Percentiles rank a stretch among this genome's conserved stretches.
phyloP scores from a whole-genome alignment of 495 filamentous ascomycete genomes.

The Podospora australis region DNA sequence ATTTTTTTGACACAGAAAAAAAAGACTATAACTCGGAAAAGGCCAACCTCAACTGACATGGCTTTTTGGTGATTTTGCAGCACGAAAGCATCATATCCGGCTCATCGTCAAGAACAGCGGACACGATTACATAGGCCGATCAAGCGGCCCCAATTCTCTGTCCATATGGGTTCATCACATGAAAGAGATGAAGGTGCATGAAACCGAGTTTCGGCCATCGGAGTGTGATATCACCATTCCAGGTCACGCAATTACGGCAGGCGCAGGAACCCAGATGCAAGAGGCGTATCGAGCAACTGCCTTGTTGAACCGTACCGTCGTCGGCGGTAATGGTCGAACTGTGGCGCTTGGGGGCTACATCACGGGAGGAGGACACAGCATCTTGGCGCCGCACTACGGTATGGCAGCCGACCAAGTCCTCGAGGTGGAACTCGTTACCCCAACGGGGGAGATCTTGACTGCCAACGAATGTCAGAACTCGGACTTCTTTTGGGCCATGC shows the following conservation, averaged over 20 bases:
- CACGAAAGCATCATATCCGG: conserved; percentile 48
- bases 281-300: conserved; percentile 26
- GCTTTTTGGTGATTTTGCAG: too few relatives aligned
- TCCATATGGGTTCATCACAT: conserved; percentile 48
- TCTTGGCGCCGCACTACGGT: conserved; percentile 49
- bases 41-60: too few relatives aligned
- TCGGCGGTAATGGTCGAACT: conserved; percentile 28
- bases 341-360: conserved; percentile 45
- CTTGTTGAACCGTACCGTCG: conserved; percentile 28
- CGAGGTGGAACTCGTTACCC: conserved; percentile 56
- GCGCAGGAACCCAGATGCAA: conserved; percentile 33
- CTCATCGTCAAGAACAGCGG: conserved; percentile 60
- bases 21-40: too few relatives aligned
- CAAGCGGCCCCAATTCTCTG: conserved; percentile 39
- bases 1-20: too few relatives aligned
- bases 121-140: conserved; percentile 54
- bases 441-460: conserved; percentile 44
- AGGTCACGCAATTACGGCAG: conserved; percentile 31
- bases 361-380: conserved; percentile 55
- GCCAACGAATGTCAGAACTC: conserved; percentile 50
- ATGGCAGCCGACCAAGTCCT: conserved; percentile 58
- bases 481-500: conserved; percentile 64
- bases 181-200: conserved; percentile 30
- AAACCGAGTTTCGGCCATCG: conserved; percentile 30
- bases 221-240: conserved; percentile 33